Evolutionary conservation across 257 asterid species (phyloP).

Genomic region (Solanum etuberosum): DNA sequence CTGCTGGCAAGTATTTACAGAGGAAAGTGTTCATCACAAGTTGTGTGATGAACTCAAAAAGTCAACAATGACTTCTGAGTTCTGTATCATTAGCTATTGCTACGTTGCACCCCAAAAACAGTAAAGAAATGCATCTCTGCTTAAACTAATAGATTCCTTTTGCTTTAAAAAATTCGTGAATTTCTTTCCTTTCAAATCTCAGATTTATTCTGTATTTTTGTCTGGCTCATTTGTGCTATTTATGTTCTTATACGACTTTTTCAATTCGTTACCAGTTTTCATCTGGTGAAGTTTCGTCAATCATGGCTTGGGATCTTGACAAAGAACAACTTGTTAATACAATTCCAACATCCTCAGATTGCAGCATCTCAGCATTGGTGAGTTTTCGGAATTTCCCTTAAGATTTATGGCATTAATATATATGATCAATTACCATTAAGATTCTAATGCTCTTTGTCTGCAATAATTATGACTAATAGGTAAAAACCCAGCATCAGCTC

Average conservation of each 20-base stretch:
- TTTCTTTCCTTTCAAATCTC: background rate
- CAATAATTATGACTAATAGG: background rate
- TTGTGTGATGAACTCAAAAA: too few species aligned
- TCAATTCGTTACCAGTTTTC: slow-evolving; percentile 45
- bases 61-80: too few species aligned
- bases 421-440: background rate
- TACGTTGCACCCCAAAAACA: too few species aligned
- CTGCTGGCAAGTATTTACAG: too few species aligned
- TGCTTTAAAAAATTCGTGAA: background rate
- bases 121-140: too few species aligned
- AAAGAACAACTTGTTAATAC: slow-evolving; percentile 79
- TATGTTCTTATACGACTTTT: background rate
- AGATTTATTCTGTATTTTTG: background rate
- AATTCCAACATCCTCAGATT: slow-evolving; percentile 67
- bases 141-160: too few species aligned
- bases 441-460: background rate
- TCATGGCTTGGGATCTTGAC: slow-evolving; percentile 97
- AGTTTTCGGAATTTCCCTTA: slow-evolving; percentile 7
- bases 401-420: background rate
- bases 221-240: background rate
- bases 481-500: background rate
- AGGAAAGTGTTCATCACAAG: too few species aligned
- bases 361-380: slow-evolving; percentile 89
- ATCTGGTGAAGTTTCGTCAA: slow-evolving; percentile 78
- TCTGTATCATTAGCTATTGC: too few species aligned